Conservation (phyloP, 225 moss, liverwort and hornwort genomes). For the Physcomitrellopsis africana region DNA sequence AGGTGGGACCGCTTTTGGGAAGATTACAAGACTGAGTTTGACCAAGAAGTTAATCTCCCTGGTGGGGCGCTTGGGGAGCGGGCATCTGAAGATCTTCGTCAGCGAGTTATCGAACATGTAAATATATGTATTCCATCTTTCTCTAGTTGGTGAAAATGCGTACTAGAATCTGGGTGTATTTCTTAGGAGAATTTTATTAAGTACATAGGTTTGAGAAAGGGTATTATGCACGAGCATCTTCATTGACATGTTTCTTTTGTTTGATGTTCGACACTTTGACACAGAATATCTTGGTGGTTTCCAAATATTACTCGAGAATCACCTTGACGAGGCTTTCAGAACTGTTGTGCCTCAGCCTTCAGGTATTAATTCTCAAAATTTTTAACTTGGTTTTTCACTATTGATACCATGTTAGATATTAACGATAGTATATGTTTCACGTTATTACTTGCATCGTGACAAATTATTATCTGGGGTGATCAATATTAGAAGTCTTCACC, state of each 20-base stretch:
- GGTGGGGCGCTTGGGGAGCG: slow-evolving; percentile 87
- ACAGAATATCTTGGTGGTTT: slow-evolving; percentile 99
- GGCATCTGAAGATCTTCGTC: slow-evolving; percentile 87
- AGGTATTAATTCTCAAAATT: slow-evolving; percentile 30
- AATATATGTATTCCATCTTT: slow-evolving; percentile 20
- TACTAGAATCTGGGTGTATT: slow-evolving; percentile 2
- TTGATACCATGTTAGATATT: neutral
- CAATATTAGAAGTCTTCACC: slow-evolving; percentile 8
- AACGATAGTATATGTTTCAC: neutral
- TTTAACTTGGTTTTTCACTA: neutral
- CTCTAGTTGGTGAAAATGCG: neutral
- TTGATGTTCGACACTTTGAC: slow-evolving; percentile 15
- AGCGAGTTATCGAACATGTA: slow-evolving; percentile 98
- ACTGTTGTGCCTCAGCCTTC: slow-evolving; percentile 80
- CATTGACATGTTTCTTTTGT: slow-evolving; percentile 2
- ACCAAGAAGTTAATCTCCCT: slow-evolving; percentile 71
- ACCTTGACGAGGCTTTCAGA: slow-evolving; percentile 91
- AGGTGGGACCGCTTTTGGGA: slow-evolving; percentile 78
- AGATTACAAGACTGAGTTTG: slow-evolving; percentile 84
- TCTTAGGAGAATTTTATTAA: neutral
- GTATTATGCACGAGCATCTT: neutral
- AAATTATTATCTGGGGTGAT: neutral
- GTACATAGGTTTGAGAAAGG: neutral
- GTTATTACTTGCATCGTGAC: neutral
- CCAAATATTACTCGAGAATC: slow-evolving; percentile 96